Percentiles rank a stretch among this genome's conserved stretches.
Evolutionary conservation across 768 basidiomycete genomes (phyloP).

Genomic region (Phylloporus sp.): DNA sequence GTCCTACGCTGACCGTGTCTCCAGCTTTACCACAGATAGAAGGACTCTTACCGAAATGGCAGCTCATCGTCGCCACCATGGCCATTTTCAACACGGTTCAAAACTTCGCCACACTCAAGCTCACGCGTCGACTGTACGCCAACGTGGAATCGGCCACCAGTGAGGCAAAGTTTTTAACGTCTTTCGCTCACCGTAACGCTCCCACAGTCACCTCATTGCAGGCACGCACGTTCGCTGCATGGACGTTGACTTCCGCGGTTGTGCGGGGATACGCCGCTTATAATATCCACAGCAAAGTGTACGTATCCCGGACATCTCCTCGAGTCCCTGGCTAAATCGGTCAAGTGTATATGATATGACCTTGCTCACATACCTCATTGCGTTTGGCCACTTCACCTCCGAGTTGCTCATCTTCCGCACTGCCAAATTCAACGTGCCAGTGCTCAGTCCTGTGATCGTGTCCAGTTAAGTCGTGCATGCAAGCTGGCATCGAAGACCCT

Average conservation of each 20-base stretch:
- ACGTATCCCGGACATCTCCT: conserved; percentile 23
- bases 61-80: conserved; percentile 71
- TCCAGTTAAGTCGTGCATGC: conserved; percentile 61
- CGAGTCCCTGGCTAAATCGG: conserved; percentile 9
- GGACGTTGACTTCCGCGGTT: conserved; percentile 84
- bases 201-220: conserved; percentile 77
- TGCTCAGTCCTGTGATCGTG: conserved; percentile 76
- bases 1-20: not conserved
- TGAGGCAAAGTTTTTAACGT: conserved; percentile 14
- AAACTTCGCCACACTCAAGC: conserved; percentile 71
- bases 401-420: conserved; percentile 84
- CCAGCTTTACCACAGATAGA: conserved; percentile 60
- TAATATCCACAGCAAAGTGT: conserved; percentile 81
- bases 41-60: conserved; percentile 85
- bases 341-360: conserved; percentile 86
- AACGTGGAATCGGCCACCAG: conserved; percentile 38
- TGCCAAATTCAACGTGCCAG: conserved; percentile 54
- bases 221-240: conserved; percentile 84
- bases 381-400: conserved; percentile 83
- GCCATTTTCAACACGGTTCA: conserved; percentile 86
- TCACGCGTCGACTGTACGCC: conserved; percentile 77
- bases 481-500: not conserved
- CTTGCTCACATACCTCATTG: conserved; percentile 83
- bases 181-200: not conserved
- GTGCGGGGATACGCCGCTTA: conserved; percentile 89